These are phyloP conservation scores for Heterobasidion parviporum DNA, from an alignment of 1,284 basidiomycete genomes.

Conservation along the genomic window DNA sequence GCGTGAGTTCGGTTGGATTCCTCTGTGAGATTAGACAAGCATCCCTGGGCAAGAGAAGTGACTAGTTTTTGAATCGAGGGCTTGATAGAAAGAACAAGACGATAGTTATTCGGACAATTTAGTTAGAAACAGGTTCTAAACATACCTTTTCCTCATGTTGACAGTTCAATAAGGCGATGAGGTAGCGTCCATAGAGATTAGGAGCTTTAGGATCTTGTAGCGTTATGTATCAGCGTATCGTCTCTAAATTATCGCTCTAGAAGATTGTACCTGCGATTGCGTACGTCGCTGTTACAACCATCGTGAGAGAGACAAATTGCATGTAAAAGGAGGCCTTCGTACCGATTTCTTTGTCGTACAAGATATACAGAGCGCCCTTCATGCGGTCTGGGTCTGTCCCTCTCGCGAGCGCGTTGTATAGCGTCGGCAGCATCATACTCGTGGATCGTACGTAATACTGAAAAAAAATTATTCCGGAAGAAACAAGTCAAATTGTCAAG, in stretches of 20 bases:
- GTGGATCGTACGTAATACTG: conserved; percentile 82
- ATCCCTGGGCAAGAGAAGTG: conserved; percentile 64
- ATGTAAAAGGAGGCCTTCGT: conserved; percentile 13
- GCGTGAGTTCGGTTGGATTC: conserved; percentile 54
- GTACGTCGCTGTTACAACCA: conserved; percentile 39
- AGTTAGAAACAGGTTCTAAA: background rate
- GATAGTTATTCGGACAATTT: background rate
- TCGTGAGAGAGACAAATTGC: conserved; percentile 2
- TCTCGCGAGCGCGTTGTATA: conserved; percentile 68
- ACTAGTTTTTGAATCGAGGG: conserved; percentile 90
- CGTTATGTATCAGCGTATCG: conserved; percentile 6
- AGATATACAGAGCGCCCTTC: conserved; percentile 89
- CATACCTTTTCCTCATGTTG: conserved; percentile 88
- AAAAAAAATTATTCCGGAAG: background rate
- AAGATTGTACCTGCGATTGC: conserved; percentile 47
- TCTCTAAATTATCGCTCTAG: conserved; percentile 1
- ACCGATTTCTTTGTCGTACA: conserved; percentile 75
- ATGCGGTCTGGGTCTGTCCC: conserved; percentile 88
- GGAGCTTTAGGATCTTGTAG: conserved; percentile 42
- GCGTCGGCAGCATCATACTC: conserved; percentile 58
- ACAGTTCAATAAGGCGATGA: conserved; percentile 70
- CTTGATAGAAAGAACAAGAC: conserved; percentile 27
- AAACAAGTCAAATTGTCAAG: conserved; percentile 4
- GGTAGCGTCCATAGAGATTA: conserved; percentile 56
- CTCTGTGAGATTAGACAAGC: conserved; percentile 48